Evolutionary conservation across 176 grass and related monocot genomes (phyloP), one percentile per base, ranked within the genome.

Genomic region (Triticum aestivum): DNA sequence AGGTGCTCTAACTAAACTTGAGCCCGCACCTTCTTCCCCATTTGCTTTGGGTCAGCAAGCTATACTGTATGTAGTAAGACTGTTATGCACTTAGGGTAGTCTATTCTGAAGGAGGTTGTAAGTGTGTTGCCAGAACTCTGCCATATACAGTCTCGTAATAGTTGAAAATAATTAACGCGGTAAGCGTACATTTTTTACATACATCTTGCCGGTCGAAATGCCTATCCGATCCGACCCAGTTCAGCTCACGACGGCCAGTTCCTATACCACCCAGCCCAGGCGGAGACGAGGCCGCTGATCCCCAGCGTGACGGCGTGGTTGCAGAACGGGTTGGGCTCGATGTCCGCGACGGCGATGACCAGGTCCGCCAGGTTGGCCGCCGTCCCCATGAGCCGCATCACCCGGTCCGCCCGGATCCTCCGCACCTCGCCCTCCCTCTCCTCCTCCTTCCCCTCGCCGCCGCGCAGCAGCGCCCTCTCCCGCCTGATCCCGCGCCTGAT

Each of bases 211-310:
- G 20, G 58, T 3, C 32, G 62, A 39, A 77, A 14, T 54, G 62
- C 42, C n/a, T 6, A 12, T 6, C 30, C 12, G 18, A 51, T 7
- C 51, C 5, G 51, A 58, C 52, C 11, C 3, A 45, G 39, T 8
- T 37, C 18, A 52, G 4, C 56, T 84, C 83, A 96, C 14, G 90
- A 96, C 12, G 97, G 97, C 97, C 97, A 99, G 76, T 91, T 91
- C 45, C 97, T 92, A 42, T 99, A 99, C 97, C 94, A 99, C 0
- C 97, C 94, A 0, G 97, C 97, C 97, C 97, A 99, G 34, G 97
- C 97, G 4, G 97, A 99, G 5, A 96, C 97, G 81, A 99, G 80
- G 30, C 97, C 97, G 20, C 94, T 99, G 37, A 99, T 93, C 70
- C 97, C 94, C 34, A 96, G 82, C 59, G 97, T 96, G 75, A 94